Evolutionary conservation across 208 protist genomes (phyloP), one percentile per base, ranked within the genome.

Genomic region (Wallacemonas rigidus): DNA sequence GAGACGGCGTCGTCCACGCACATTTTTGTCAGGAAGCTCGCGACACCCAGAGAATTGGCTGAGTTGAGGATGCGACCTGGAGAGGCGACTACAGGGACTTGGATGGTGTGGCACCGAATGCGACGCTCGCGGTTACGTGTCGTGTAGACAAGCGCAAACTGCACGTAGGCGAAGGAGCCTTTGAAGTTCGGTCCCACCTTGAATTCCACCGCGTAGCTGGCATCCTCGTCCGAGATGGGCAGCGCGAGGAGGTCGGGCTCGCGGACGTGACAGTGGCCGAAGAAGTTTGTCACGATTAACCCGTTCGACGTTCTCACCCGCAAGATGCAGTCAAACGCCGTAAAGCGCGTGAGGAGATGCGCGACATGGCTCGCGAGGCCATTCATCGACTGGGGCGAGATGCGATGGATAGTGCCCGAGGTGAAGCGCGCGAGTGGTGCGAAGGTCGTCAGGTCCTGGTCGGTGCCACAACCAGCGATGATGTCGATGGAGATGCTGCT

Each of bases 241-340:
- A 99, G 79, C 7, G 96, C 80, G 3, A 99, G 85, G n/a, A 99
- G 82, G 70, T 99, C 98, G 0, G 92, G 87, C 60, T 91, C 85
- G 1, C 97, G 87, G 43, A 99, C 85, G 84, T 98, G 98, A 74
- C 98, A 99, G 86, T 99, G 96, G 3, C 98, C 98, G 72, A 98
- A 98, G 63, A 95, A 95, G 72, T 96, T 93, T 12, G 79, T 77
- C 73, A 97, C 83, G 6, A 90, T 86, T 11, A 97, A 55, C 2
- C 95, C 96, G 35, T 74, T 86, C 50, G 91, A 97, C 2, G 79
- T 85, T 43, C 98, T 90, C n/a, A 99, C 87, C 36, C 98, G 96
- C 85, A 99, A 90, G 44, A 99, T 95, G 47, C 94, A 90, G 81
- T 99, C 98, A 74, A 98, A 98, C 15, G 89, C 98, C 26, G 89